Base-by-base conservation (phyloP, 1,284 basidiomycete genomes). In the Termitomyces sp. region DNA sequence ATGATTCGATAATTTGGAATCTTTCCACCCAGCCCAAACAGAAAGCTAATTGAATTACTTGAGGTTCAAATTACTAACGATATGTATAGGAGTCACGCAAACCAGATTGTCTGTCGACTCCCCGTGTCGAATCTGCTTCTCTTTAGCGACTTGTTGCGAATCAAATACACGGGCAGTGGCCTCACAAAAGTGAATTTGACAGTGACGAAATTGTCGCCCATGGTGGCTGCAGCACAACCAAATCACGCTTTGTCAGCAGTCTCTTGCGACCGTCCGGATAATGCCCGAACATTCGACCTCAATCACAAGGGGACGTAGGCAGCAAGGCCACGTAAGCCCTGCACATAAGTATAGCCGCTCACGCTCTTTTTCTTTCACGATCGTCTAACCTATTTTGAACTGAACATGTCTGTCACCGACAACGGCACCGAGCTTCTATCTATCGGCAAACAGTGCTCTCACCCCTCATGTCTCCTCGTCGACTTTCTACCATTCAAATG, bases 401-500 rank as follows among this genome's bases (percentile, higher is more conserved):
- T 16, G 49, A 66, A 65, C 55, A 58, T 66, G 28, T 47, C 64
- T 31, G 30, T 45, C 21, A 30, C 61, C 8, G 74, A 78, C 49
- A 73, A 70, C 55, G 78, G 84, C 53, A 62, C 69, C 14, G 76
- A 83, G 28, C 71, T 91, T 16, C 75, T 91, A 47, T 68, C 72
- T 42, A 66, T 90, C 55, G 88, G 88, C n/a, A 76, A 79, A 53
- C 83, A 87, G 61, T 91, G 88, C 68, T 80, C 83, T 16, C 74
- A 80, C 43, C 61, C 75, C 0, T 69, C 76, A 1, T 91, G 88
- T 68, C 67, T 73, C 28, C 76, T 87, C 57, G 76, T 90, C 62
- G 89, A 91, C 71, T 91, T 88, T 61, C 71, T 91, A n/a, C 88
- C 88, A 0, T 86, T 89, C 75, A 86, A 83, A 68, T 90, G 88